Base-by-base conservation (phyloP, 257 asterid genomes). In the Solanum clarkiae region DNA sequence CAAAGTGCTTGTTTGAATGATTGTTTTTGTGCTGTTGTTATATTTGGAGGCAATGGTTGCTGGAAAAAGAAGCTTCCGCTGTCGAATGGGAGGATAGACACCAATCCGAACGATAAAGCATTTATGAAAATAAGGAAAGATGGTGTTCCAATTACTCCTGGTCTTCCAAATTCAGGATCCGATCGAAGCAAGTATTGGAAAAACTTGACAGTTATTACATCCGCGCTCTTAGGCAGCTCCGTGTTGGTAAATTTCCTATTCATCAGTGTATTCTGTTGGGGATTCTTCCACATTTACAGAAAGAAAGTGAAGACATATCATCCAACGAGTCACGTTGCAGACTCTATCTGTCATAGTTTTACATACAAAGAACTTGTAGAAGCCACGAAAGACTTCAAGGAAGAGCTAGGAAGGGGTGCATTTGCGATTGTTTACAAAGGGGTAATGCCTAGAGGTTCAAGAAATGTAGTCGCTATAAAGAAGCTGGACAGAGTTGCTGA, bases 401-500 rank as follows among this genome's bases (percentile, higher is more conserved):
- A 92, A 80, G 92, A 90, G 71, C 42, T 91, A 44, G 97, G 96
- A 6, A 88, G 93, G 65, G 98, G 96, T 3, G 91, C 98, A 1
- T 94, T 92, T 70, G 94, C 94, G 13, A 85, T 89, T 6, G 98
- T 94, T 2, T 94, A 90, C 79, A 93, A 89, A 89, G 98, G 98
- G 7, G 82, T 42, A 13, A 29, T 87, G 40, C 77, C 54, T 2
- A 68, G 14, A 4, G 83, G 86, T 15, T 85, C 88, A 0, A 57
- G 56, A 42, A 80, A 15, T 17, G 4, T 56, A 1, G 49, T 93
- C 10, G 95, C 94, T 0, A 92, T 94, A 71, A 94, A 94, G 90
- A 93, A 87, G 83, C 87, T 94, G 29, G 91, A 88, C 1, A 83
- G 90, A 65, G 84, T 90, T 9, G 87, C 88, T 80, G 82, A 85